Evolutionary conservation across 2,329 filamentous ascomycete species (phyloP).

Genomic region (Ophiostoma ips): DNA sequence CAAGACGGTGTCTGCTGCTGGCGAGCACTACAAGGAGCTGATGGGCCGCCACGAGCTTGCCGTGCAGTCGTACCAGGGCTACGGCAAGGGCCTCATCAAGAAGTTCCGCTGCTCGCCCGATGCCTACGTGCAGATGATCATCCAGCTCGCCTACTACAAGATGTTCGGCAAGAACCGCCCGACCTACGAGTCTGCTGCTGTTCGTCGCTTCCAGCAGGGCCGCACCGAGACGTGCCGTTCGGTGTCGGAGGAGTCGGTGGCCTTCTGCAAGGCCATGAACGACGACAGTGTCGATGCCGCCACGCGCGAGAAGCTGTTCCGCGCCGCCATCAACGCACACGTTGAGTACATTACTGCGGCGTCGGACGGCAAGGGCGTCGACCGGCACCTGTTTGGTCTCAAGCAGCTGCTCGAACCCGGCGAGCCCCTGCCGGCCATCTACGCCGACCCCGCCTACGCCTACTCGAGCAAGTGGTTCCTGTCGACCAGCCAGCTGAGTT

Average conservation of each 20-base stretch:
- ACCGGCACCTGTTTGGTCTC: conserved; percentile 91
- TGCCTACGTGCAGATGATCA: conserved; percentile 96
- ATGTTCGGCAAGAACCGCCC: conserved; percentile 98
- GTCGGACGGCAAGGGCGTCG: conserved; percentile 83
- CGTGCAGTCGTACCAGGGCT: conserved; percentile 91
- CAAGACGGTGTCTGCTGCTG: conserved; percentile 64
- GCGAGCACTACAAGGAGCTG: conserved; percentile 63
- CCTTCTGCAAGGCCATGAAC: conserved; percentile 80
- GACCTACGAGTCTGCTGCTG: conserved; percentile 93
- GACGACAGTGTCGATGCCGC: conserved; percentile 41
- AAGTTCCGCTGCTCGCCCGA: conserved; percentile 98
- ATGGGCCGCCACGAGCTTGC: conserved; percentile 82
- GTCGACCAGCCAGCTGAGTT: conserved; percentile 77
- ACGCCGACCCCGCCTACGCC: conserved; percentile 68
- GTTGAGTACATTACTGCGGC: conserved; percentile 84
- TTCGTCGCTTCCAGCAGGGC: conserved; percentile 87
- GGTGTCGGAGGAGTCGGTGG: conserved; percentile 80
- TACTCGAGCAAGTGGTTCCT: conserved; percentile 88
- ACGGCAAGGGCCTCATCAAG: conserved; percentile 97
- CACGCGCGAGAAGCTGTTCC: conserved; percentile 56
- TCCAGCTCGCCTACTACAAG: conserved; percentile 95
- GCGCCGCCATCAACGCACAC: conserved; percentile 67
- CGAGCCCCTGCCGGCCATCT: conserved; percentile 70
- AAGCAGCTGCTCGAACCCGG: conserved; percentile 77
- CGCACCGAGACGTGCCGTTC: conserved; percentile 91